Conservation (phyloP, 2,329 filamentous ascomycete genomes). For the Teratosphaeria viscida region DNA sequence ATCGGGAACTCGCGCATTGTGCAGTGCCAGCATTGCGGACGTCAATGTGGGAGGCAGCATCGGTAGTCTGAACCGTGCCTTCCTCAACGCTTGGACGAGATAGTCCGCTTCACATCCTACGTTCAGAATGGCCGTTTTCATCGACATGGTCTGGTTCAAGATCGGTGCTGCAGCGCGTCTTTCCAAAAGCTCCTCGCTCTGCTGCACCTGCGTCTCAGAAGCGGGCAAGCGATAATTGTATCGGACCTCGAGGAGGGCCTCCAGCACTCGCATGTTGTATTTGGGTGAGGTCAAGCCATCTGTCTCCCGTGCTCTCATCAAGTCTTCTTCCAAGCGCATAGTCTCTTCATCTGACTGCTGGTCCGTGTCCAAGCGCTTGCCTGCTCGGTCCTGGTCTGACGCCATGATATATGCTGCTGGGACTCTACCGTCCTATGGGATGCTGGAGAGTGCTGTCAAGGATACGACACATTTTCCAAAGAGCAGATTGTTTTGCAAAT, state of each 20-base stretch:
- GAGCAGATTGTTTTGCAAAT: too few relatives aligned
- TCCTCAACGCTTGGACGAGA: background rate
- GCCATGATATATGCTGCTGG: background rate
- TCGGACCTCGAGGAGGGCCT: background rate
- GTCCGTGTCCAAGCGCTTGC: background rate
- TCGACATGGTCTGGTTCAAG: background rate
- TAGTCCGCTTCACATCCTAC: background rate
- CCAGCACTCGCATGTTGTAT: background rate
- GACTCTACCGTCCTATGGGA: background rate
- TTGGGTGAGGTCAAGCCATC: background rate
- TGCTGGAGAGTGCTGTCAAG: background rate
- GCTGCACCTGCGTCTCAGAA: background rate
- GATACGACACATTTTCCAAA: background rate
- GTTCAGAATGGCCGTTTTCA: background rate
- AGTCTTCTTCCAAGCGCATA: background rate
- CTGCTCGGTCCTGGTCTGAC: background rate
- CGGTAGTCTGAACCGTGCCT: background rate
- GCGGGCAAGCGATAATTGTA: background rate
- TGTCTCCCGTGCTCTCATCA: background rate
- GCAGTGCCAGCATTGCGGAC: background rate
- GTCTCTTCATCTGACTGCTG: background rate
- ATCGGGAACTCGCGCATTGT: background rate
- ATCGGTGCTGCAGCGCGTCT: background rate
- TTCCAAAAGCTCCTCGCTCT: background rate
- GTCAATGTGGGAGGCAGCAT: background rate